Evolutionary conservation across 768 basidiomycete species (phyloP), one percentile per base, ranked within the genome.

Genomic region (Lactarius sp.): DNA sequence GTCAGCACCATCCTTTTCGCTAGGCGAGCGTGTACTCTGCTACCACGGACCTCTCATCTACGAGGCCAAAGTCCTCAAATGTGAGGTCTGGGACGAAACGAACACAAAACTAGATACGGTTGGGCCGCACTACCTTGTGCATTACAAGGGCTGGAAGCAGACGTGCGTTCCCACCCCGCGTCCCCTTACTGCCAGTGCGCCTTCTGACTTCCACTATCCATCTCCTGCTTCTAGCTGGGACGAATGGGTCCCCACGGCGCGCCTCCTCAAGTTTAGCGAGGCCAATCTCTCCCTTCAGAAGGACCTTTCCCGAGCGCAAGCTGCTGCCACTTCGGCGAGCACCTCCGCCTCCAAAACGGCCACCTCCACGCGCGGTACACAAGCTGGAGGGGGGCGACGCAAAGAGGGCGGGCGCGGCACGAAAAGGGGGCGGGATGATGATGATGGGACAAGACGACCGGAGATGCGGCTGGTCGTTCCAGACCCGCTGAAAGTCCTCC

Each of bases 121-220:
- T 2, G 96, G 95, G 6, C 83, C 85, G 4, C 92, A 96, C 70
- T 98, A 92, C 75, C 87, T 90, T 65, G 95, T 99, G 44, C 97
- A 99, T 74, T 99, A 99, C 81, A 97, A 98, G 75, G 97, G 97
- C 9, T 99, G 97, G 97, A 99, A 98, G 74, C 90, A 93, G 74
- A 95, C 92, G 93, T 95, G 72, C 68, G 84, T 78, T 22, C 10
- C 31, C 37, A 27, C 37, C 13, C 14, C 33, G 13, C 33, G 36
- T 37, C 22, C 16, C 46, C 64, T 34, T 16, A 16, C 13, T 16
- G 9, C 41, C 16, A 46, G 8, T n/a, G 52, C 33, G n/a, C 34
- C 22, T 49, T 59, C 53, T 60, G 51, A 34, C 34, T 53, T 62
- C 34, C 1, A 22, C 39, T 12, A 2, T 22, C 7, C 13, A 34